These are phyloP conservation scores for Phytophthora rubi DNA, from an alignment of 352 stramenopile species.

Conservation along the genomic window DNA sequence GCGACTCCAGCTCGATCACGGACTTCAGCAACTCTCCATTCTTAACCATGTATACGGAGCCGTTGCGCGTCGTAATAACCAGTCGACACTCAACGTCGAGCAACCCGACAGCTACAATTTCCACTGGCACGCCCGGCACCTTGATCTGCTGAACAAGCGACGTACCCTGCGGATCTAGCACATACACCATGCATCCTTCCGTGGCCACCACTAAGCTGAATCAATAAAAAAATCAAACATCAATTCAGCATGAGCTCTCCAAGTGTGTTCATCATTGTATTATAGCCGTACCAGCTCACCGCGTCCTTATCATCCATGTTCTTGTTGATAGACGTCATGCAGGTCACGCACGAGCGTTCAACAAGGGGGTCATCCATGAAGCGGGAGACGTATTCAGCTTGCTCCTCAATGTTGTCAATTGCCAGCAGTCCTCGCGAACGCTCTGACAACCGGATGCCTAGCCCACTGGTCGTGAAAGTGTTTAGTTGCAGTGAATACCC, in stretches of 20 bases:
- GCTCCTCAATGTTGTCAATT: conserved; percentile 85
- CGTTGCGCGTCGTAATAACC: conserved; percentile 86
- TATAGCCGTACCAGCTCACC: conserved; percentile 59
- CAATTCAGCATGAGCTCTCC: neutral
- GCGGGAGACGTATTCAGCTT: conserved; percentile 80
- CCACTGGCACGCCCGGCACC: conserved; percentile 73
- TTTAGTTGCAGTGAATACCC: neutral
- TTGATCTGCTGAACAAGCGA: conserved; percentile 75
- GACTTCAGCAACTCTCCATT: conserved; percentile 88
- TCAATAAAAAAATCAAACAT: conserved; percentile 7
- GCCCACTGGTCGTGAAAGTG: conserved; percentile 36
- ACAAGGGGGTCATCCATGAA: conserved; percentile 83
- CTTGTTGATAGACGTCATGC: conserved; percentile 91
- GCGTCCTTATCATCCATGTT: conserved; percentile 86
- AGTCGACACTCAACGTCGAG: conserved; percentile 89
- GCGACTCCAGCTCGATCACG: conserved; percentile 89
- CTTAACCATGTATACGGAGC: conserved; percentile 91
- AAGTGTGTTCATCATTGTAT: conserved; percentile 1
- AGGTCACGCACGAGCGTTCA: conserved; percentile 82
- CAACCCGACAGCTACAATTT: conserved; percentile 73
- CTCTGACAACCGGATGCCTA: conserved; percentile 74
- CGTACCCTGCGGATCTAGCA: conserved; percentile 79
- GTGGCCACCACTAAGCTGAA: conserved; percentile 86
- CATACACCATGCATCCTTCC: conserved; percentile 80
- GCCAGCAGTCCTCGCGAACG: conserved; percentile 73